These are phyloP conservation scores for Luffa aegyptiaca DNA, from an alignment of 306 rosid species.

Conservation along the genomic window DNA sequence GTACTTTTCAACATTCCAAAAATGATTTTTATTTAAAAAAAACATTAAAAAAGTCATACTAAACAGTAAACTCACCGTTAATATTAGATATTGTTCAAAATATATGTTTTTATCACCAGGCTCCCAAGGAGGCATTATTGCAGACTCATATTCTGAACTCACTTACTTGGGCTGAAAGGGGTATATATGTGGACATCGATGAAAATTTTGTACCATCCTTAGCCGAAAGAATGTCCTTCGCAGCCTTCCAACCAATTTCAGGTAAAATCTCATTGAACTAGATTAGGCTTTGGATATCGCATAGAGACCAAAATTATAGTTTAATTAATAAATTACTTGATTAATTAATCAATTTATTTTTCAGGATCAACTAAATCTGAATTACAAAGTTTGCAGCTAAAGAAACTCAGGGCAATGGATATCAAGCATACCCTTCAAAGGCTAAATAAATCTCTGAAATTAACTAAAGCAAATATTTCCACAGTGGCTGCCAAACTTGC, in stretches of 20 bases:
- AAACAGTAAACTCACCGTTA: not conserved
- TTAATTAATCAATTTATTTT: not conserved
- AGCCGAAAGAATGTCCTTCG: constrained; percentile 34
- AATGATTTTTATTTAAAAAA: too few species aligned
- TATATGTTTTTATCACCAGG: constrained; percentile 9
- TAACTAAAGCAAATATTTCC: constrained; percentile 20
- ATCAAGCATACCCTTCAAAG: constrained; percentile 27
- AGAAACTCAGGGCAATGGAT: constrained; percentile 41
- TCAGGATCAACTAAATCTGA: constrained; percentile 35
- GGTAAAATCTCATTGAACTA: constrained; percentile 12
- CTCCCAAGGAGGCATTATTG: constrained; percentile 36
- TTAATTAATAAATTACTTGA: too few species aligned
- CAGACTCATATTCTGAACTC: constrained; percentile 35
- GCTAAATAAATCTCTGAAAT: constrained; percentile 22
- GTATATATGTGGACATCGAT: constrained; percentile 22
- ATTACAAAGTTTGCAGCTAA: constrained; percentile 21
- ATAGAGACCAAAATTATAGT: too few species aligned
- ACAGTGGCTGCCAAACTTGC: constrained; percentile 37
- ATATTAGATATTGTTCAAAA: not conserved
- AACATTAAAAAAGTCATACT: not conserved
- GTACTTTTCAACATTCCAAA: too few species aligned
- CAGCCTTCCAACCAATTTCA: constrained; percentile 36
- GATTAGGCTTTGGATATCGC: not conserved
- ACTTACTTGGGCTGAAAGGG: constrained; percentile 30
- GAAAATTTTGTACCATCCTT: constrained; percentile 32